phyloP scores from a whole-genome alignment of 768 basidiomycete species.

The Kwoniella mangroviensis region DNA sequence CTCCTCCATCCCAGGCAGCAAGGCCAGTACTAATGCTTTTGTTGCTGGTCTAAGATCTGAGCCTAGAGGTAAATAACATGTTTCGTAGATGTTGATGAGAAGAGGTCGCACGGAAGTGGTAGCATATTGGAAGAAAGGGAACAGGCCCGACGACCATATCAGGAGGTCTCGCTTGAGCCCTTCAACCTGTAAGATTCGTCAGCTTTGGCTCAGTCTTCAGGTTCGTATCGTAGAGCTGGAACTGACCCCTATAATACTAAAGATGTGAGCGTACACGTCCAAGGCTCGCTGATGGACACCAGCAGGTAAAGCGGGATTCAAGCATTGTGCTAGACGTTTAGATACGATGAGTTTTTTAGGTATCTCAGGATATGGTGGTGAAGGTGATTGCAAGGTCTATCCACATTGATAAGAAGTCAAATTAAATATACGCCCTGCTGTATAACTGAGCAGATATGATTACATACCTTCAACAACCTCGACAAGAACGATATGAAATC shows the following conservation, averaged over 20 bases:
- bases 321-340: slow-evolving; percentile 91
- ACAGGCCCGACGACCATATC: slow-evolving; percentile 92
- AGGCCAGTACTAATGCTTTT: slow-evolving; percentile 90
- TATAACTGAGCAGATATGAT: neutral
- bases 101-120: slow-evolving; percentile 97
- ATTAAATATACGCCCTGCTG: too few relatives aligned
- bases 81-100: slow-evolving; percentile 88
- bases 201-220: slow-evolving; percentile 7
- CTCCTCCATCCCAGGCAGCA: slow-evolving; percentile 94
- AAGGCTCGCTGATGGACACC: slow-evolving; percentile 96
- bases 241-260: slow-evolving; percentile 85
- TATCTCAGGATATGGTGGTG: slow-evolving; percentile 90
- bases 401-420: too few relatives aligned
- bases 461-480: slow-evolving; percentile 79
- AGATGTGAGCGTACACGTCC: slow-evolving; percentile 90
- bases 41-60: slow-evolving; percentile 79
- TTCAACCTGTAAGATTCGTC: slow-evolving; percentile 66
- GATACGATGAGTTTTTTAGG: slow-evolving; percentile 91
- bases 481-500: slow-evolving; percentile 98
- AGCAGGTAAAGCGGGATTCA: slow-evolving; percentile 95
- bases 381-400: slow-evolving; percentile 86
- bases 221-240: neutral
- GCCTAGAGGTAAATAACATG: slow-evolving; percentile 86
- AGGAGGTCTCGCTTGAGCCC: slow-evolving; percentile 83
- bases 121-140: slow-evolving; percentile 98